Conservation (phyloP, 345 rosid genomes). For the Brassica napus region Da-Ae NC_063435.1:10475001-10475500, state of each 20-base stretch:
- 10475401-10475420: slow-evolving; percentile 84
- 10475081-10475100: not conserved
- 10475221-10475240: slow-evolving; percentile 85
- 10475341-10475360: slow-evolving; percentile 66
- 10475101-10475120: not conserved
- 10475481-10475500: slow-evolving; percentile 31
- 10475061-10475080: not conserved
- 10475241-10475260: slow-evolving; percentile 90
- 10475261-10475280: slow-evolving; percentile 8
- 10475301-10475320: slow-evolving; percentile 7
- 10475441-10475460: slow-evolving; percentile 59
- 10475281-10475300: slow-evolving; percentile 1
- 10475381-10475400: slow-evolving; percentile 96
- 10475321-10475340: slow-evolving; percentile 7
- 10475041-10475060: no score
- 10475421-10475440: slow-evolving; percentile 71
- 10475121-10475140: slow-evolving; percentile 6
- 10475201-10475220: slow-evolving; percentile 83
- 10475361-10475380: slow-evolving; percentile 90
- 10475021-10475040: no score
- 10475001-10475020: not conserved
- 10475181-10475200: slow-evolving; percentile 33
- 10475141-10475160: slow-evolving; percentile 1
- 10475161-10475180: slow-evolving; percentile 7
- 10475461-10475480: slow-evolving; percentile 59